Conservation (phyloP, 352 stramenopile species). For the Phytophthora kernoviae region DNA sequence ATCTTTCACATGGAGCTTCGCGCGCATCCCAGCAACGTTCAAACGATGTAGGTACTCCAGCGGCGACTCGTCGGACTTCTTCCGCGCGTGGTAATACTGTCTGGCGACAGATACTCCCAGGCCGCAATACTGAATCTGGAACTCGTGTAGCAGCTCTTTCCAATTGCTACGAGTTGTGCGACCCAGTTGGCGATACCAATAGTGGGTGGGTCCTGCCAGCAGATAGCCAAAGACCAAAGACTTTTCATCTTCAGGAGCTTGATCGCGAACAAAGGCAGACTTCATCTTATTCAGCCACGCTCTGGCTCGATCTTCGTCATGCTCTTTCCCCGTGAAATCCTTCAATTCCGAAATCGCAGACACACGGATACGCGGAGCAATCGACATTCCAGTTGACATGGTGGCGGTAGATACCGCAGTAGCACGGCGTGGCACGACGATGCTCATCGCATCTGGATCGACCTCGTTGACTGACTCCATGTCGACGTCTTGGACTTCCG, state of each 20-base stretch:
- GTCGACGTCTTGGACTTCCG: too few relatives aligned
- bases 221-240: slow-evolving; percentile 4
- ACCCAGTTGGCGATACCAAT: slow-evolving; percentile 7
- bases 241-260: too few relatives aligned
- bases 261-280: not conserved
- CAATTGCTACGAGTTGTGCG: not conserved
- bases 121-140: slow-evolving; percentile 7
- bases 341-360: not conserved
- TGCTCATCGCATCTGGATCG: too few relatives aligned
- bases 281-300: not conserved
- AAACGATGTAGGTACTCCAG: slow-evolving; percentile 9
- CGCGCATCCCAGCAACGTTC: not conserved
- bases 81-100: slow-evolving; percentile 9
- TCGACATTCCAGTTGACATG: not conserved
- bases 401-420: not conserved
- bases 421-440: not conserved
- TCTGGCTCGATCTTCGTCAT: not conserved
- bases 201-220: not conserved
- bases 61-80: slow-evolving; percentile 4
- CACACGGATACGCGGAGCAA: not conserved
- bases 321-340: too few relatives aligned
- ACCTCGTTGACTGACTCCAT: too few relatives aligned
- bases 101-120: not conserved
- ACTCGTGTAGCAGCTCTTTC: not conserved
- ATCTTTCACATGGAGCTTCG: slow-evolving; percentile 10